A percentile compares a stretch with the other conserved stretches of the same genome.
These are phyloP conservation scores for Fomitopsis pulvina DNA, from an alignment of 768 basidiomycete species.

Conservation along the genomic window DNA sequence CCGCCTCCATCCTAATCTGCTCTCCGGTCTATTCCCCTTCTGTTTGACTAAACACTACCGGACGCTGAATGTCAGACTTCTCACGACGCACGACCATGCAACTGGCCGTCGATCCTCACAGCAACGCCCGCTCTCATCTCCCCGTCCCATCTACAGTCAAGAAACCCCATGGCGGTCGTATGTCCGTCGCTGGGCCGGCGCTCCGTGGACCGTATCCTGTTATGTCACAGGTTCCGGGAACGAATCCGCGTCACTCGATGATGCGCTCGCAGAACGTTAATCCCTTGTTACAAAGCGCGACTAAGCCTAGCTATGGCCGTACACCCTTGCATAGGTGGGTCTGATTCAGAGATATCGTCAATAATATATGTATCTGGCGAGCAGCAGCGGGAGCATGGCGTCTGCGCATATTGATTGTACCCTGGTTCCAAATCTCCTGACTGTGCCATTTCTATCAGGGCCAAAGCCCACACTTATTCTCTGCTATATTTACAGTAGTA, in stretches of 20 bases:
- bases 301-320: slow-evolving; percentile 54
- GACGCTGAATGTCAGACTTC: slow-evolving; percentile 34
- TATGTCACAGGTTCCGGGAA: slow-evolving; percentile 20
- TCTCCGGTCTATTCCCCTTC: not conserved
- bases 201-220: slow-evolving; percentile 46
- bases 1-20: slow-evolving; percentile 2
- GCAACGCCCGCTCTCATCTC: slow-evolving; percentile 53
- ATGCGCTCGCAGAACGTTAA: slow-evolving; percentile 65
- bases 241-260: slow-evolving; percentile 63
- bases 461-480: not conserved
- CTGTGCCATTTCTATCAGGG: not conserved
- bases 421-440: not conserved
- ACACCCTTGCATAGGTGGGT: slow-evolving; percentile 72
- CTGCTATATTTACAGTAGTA: slow-evolving; percentile 37
- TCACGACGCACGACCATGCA: slow-evolving; percentile 57
- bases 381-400: not conserved
- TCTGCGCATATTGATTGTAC: not conserved
- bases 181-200: slow-evolving; percentile 77
- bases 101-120: slow-evolving; percentile 41
- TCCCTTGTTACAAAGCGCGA: slow-evolving; percentile 61
- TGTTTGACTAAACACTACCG: not conserved
- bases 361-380: not conserved
- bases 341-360: not conserved
- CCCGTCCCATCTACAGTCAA: slow-evolving; percentile 71
- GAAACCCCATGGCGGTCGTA: slow-evolving; percentile 53